A percentile compares a stretch with the other conserved stretches of the same genome.
Conservation (phyloP, 2,329 filamentous ascomycete species). For the Clathrospora elynae region DNA sequence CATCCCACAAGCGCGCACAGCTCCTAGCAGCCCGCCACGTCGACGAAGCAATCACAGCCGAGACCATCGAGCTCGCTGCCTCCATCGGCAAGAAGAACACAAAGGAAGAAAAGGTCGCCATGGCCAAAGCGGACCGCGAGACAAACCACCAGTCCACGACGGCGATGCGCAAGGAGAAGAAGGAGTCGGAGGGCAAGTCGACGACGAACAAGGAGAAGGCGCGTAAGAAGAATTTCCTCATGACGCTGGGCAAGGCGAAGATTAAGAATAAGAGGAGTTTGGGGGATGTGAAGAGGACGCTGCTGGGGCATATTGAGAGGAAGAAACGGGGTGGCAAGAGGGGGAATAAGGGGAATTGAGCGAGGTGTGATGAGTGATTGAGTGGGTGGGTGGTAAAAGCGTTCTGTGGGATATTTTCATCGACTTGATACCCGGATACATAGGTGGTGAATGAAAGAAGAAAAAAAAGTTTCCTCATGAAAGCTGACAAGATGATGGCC, state of each 20-base stretch:
- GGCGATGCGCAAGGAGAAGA: conserved; percentile 83
- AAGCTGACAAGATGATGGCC: too few relatives aligned
- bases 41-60: conserved; percentile 88
- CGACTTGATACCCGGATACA: conserved; percentile 5
- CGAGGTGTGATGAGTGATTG: conserved; percentile 1
- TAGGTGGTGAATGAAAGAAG: neutral
- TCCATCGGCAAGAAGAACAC: conserved; percentile 78
- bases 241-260: conserved; percentile 97
- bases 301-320: conserved; percentile 81
- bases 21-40: conserved; percentile 63
- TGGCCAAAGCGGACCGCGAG: conserved; percentile 81
- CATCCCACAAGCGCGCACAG: conserved; percentile 50
- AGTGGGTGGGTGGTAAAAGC: neutral
- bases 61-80: conserved; percentile 86
- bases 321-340: conserved; percentile 83
- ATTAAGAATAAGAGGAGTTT: conserved; percentile 93
- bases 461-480: too few relatives aligned
- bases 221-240: conserved; percentile 96
- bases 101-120: conserved; percentile 85
- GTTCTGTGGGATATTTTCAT: too few relatives aligned
- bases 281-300: conserved; percentile 77
- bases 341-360: conserved; percentile 62
- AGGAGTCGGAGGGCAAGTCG: conserved; percentile 87
- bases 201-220: conserved; percentile 97
- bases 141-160: conserved; percentile 85